Conservation (phyloP, 139 green algal genomes). For the Chlorella sp. region DNA sequence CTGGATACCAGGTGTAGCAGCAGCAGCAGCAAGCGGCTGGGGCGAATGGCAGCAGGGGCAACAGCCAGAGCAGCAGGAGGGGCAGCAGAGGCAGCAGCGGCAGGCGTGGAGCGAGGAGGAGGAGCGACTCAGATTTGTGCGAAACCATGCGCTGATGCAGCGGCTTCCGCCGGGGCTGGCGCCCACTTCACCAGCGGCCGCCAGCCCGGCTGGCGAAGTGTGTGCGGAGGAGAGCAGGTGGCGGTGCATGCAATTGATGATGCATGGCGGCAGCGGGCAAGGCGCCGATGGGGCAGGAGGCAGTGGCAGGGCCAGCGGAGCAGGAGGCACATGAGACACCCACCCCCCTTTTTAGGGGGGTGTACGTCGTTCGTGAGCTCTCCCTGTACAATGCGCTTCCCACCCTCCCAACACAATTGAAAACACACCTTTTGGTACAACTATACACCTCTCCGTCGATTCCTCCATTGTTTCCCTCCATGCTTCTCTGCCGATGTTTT, state of each 20-base stretch:
- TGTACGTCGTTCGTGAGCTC: no score
- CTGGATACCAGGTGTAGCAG: background rate
- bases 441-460: no score
- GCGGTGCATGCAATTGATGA: background rate
- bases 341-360: no score
- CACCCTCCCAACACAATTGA: no score
- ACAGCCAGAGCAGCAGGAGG: background rate
- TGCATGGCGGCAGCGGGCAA: background rate
- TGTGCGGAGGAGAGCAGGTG: background rate
- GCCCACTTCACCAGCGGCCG: background rate
- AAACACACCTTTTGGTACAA: no score
- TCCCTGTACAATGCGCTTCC: no score
- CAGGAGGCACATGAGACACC: no score
- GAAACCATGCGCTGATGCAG: background rate
- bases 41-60: background rate
- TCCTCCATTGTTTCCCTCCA: no score
- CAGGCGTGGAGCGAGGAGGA: background rate
- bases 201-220: background rate
- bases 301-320: background rate
- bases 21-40: background rate
- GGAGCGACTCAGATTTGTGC: background rate
- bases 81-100: background rate
- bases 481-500: no score
- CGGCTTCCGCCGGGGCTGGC: background rate
- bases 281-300: background rate